A percentile compares a stretch with the other conserved stretches of the same genome.
Conservation (phyloP, 2,329 filamentous ascomycete genomes). For the Esteya vermicola region DNA sequence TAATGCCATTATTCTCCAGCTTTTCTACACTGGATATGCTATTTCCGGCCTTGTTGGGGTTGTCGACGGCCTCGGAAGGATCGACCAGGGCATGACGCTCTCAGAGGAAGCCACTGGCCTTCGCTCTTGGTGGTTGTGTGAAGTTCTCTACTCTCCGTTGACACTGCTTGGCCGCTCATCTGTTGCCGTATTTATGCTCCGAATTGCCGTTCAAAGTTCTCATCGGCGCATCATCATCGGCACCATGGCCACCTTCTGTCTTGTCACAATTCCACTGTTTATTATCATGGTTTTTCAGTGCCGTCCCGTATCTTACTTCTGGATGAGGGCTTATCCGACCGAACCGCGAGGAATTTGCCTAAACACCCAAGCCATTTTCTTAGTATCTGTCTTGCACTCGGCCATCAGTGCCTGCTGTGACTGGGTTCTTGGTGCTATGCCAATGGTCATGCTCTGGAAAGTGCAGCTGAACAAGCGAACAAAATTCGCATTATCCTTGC, state of each 20-base stretch:
- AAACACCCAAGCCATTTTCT: slow-evolving; percentile 22
- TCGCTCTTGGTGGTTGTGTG: slow-evolving; percentile 23
- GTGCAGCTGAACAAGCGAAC: slow-evolving; percentile 31
- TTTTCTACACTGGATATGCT: slow-evolving; percentile 19
- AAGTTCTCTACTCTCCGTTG: slow-evolving; percentile 24
- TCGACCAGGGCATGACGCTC: slow-evolving; percentile 10
- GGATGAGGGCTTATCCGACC: slow-evolving; percentile 20
- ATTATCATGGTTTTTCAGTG: slow-evolving; percentile 28
- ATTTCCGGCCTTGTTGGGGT: slow-evolving; percentile 20
- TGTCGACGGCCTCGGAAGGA: slow-evolving; percentile 16
- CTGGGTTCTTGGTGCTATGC: slow-evolving; percentile 32
- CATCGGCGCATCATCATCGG: slow-evolving; percentile 24
- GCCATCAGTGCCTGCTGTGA: slow-evolving; percentile 34
- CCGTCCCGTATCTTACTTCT: slow-evolving; percentile 31
- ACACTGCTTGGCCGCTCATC: slow-evolving; percentile 25
- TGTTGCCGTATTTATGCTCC: slow-evolving; percentile 25
- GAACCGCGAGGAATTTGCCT: slow-evolving; percentile 24
- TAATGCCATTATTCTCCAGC: slow-evolving; percentile 11
- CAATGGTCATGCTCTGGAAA: slow-evolving; percentile 34
- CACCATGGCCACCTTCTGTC: slow-evolving; percentile 16
- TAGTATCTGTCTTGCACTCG: slow-evolving; percentile 30
- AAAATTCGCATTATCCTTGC: slow-evolving; percentile 28
- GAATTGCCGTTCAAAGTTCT: slow-evolving; percentile 19
- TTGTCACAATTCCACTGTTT: slow-evolving; percentile 10
- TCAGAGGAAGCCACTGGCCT: slow-evolving; percentile 16